Evolutionary conservation across 768 basidiomycete species (phyloP).

Genomic region (Leccinum ochraceum): DNA sequence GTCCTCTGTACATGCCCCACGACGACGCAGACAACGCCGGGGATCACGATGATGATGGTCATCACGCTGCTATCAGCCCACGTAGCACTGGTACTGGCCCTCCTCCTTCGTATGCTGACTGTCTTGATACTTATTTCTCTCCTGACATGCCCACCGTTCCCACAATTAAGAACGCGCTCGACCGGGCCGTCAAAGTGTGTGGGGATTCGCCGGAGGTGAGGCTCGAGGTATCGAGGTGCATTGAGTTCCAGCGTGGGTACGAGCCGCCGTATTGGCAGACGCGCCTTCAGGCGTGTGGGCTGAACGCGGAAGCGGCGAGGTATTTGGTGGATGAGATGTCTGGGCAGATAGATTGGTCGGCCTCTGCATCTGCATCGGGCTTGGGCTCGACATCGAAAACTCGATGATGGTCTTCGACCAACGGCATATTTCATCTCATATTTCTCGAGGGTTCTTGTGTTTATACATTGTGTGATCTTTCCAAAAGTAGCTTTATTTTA

Average conservation of each 20-base stretch:
- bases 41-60: too few species aligned
- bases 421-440: background rate
- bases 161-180: slow-evolving; percentile 20
- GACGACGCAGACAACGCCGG: slow-evolving; percentile 2
- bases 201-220: slow-evolving; percentile 20
- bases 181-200: slow-evolving; percentile 21
- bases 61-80: background rate
- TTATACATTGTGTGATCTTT: background rate
- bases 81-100: slow-evolving; percentile 17
- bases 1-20: slow-evolving; percentile 15
- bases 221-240: slow-evolving; percentile 25
- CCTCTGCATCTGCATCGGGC: background rate
- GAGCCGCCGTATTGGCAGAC: slow-evolving; percentile 31
- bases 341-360: slow-evolving; percentile 23
- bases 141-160: slow-evolving; percentile 13
- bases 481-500: slow-evolving; percentile 9
- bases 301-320: slow-evolving; percentile 16
- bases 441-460: background rate
- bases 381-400: background rate
- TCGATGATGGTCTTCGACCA: slow-evolving; percentile 3
- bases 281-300: slow-evolving; percentile 23
- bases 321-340: slow-evolving; percentile 31
- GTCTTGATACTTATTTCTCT: slow-evolving; percentile 4
- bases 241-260: slow-evolving; percentile 25
- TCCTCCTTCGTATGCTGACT: slow-evolving; percentile 14